Evolutionary conservation across 1,284 basidiomycete genomes (phyloP).

Genomic region (Pholiota adiposa): DNA sequence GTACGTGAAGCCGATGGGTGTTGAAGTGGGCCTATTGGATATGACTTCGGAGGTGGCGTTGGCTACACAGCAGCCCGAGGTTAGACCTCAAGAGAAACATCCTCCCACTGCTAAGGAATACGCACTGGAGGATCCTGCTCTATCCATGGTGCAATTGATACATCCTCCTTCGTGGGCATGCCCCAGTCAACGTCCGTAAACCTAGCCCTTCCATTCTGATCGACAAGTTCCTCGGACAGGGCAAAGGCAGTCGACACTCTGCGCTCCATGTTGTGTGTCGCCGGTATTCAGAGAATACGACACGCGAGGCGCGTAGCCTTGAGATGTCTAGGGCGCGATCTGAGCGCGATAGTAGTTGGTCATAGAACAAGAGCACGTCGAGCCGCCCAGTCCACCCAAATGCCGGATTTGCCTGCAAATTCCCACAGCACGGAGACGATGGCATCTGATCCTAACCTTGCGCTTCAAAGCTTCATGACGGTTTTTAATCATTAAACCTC

Average conservation of each 20-base stretch:
- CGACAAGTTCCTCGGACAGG: conserved; percentile 31
- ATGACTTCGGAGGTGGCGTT: conserved; percentile 39
- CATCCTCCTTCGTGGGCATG: conserved; percentile 26
- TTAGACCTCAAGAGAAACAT: conserved; percentile 4
- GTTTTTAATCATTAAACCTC: too few relatives aligned
- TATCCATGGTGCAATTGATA: conserved; percentile 39
- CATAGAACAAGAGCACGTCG: conserved; percentile 16
- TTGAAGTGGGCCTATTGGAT: conserved; percentile 8
- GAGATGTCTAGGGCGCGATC: conserved; percentile 10
- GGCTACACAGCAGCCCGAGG: conserved; percentile 28
- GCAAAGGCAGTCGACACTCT: conserved; percentile 21
- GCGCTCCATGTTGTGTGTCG: conserved; percentile 18
- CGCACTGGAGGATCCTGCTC: conserved; percentile 32
- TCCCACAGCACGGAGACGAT: too few relatives aligned
- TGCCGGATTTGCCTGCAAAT: conserved; percentile 23
- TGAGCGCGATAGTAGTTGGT: too few relatives aligned
- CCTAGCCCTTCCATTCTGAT: conserved; percentile 31
- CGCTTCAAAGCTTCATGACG: too few relatives aligned
- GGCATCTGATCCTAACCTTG: too few relatives aligned
- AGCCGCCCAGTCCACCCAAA: conserved; percentile 6
- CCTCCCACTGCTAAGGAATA: conserved; percentile 15
- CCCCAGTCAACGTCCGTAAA: conserved; percentile 18
- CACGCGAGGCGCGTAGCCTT: neutral
- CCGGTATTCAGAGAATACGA: conserved; percentile 22
- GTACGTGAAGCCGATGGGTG: conserved; percentile 15